phyloP scores from a whole-genome alignment of 352 stramenopile species.

The Phytophthora sojae region DNA sequence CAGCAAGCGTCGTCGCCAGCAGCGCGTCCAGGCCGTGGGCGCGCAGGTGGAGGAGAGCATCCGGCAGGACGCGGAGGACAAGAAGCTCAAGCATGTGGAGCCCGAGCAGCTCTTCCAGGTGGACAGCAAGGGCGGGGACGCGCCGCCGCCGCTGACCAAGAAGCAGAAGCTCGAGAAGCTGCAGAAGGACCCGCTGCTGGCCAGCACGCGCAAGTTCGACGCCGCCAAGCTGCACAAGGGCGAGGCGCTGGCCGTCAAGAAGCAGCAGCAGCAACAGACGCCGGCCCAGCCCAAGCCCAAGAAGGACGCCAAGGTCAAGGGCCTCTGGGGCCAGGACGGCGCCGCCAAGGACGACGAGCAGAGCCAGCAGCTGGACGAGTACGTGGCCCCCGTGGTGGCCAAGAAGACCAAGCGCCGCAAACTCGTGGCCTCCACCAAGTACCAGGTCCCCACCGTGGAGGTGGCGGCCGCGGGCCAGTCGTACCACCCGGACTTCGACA shows the following conservation, averaged over 20 bases:
- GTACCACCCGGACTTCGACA: conserved; percentile 86
- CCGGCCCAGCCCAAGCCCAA: conserved; percentile 20
- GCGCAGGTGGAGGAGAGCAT: conserved; percentile 82
- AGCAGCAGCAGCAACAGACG: conserved; percentile 28
- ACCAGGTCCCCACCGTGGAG: conserved; percentile 80
- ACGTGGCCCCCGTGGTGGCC: conserved; percentile 61
- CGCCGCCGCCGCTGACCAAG: conserved; percentile 56
- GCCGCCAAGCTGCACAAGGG: conserved; percentile 66
- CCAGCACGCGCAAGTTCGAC: conserved; percentile 78
- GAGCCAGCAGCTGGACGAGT: conserved; percentile 60
- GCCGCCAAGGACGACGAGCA: conserved; percentile 44
- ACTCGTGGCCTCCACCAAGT: conserved; percentile 61
- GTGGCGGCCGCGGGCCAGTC: conserved; percentile 81
- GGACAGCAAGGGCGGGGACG: conserved; percentile 69
- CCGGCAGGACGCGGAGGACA: conserved; percentile 75
- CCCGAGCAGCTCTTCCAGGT: conserved; percentile 85
- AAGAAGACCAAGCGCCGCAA: conserved; percentile 70
- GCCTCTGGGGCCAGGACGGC: conserved; percentile 61
- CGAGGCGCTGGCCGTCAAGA: conserved; percentile 65
- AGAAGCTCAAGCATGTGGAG: conserved; percentile 79
- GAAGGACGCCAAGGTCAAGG: conserved; percentile 27
- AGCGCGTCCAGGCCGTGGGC: conserved; percentile 75
- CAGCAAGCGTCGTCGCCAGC: conserved; percentile 58
- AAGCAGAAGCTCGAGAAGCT: conserved; percentile 71
- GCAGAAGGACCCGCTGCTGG: conserved; percentile 74